Evolutionary conservation across 1,284 basidiomycete genomes (phyloP), one percentile per base, ranked within the genome.

Genomic region (Tylopilus orsonianus): DNA sequence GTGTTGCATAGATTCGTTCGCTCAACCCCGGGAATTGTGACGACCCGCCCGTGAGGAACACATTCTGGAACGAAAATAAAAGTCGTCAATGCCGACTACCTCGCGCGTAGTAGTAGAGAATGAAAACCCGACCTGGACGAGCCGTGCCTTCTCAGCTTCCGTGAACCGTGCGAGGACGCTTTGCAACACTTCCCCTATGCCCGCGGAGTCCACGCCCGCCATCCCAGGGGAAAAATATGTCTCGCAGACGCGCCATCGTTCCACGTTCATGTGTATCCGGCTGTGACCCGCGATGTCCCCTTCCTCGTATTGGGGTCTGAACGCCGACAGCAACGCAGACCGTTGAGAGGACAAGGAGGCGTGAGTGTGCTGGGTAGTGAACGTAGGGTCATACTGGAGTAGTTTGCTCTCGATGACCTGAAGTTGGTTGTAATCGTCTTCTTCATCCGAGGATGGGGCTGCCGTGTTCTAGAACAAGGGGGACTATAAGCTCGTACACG

Each of bases 201-300:
- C 97, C 0, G 97, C 96, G 18, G 89, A 92, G 67, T 99, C 97
- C 19, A 97, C 78, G 0, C 97, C 97, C 3, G 94, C 95, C 79
- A 97, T 94, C 12, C 77, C 75, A 0, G 97, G 96, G 46, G 93
- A 87, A 74, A 96, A 98, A 75, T 90, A 93, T 0, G 93, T 83
- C 69, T 99, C 97, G 50, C 92, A 93, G 3, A 92, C 93, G 16
- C 96, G 79, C 75, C 93, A 93, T 30, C 94, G 75, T 71, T 99
- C 97, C n/a, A 93, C 83, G 62, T 90, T 97, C 39, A 99, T 73
- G 60, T 98, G 95, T 40, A 98, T 81, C 52, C 93, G 85, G 45
- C 89, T 72, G 52, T 76, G 69, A 18, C 84, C 84, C 74, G 84
- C 82, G 2, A 83, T 72, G 54, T 95, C 84, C 29, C 80, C 77